These are phyloP conservation scores for Paraconiothyrium brasiliense DNA, from an alignment of 2,329 filamentous ascomycete genomes.

Conservation along the genomic window DNA sequence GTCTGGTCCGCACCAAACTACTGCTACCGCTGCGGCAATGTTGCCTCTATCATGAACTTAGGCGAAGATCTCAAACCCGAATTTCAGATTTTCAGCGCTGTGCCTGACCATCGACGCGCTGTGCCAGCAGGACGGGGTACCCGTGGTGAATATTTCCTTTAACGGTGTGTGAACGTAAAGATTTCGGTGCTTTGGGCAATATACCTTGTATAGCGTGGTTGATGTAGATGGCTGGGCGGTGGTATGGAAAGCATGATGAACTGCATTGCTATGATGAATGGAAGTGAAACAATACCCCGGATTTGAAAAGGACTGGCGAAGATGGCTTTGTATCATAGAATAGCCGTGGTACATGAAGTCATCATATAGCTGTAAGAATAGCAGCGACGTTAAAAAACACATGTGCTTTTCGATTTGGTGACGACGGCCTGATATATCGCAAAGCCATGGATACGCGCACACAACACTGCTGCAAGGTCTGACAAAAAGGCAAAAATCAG, in stretches of 20 bases:
- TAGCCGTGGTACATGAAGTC: conserved; percentile 2
- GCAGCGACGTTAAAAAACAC: background rate
- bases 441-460: background rate
- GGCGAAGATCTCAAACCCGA: conserved; percentile 89
- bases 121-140: conserved; percentile 71
- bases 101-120: conserved; percentile 84
- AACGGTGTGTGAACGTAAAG: conserved; percentile 31
- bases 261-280: conserved; percentile 26
- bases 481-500: conserved; percentile 36
- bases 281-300: conserved; percentile 27
- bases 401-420: background rate
- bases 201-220: conserved; percentile 25
- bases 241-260: conserved; percentile 13
- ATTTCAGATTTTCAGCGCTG: conserved; percentile 91
- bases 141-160: conserved; percentile 63
- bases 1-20: conserved; percentile 88
- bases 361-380: conserved; percentile 23
- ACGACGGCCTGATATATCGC: background rate
- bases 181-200: conserved; percentile 18
- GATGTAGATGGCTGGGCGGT: conserved; percentile 22
- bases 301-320: conserved; percentile 15
- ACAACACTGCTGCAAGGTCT: background rate
- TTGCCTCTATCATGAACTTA: conserved; percentile 92
- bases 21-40: conserved; percentile 63
- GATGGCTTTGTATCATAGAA: conserved; percentile 20